Evolutionary conservation across 1,139 yeast genomes (phyloP).

Genomic region (Geotrichum histeridarum): DNA sequence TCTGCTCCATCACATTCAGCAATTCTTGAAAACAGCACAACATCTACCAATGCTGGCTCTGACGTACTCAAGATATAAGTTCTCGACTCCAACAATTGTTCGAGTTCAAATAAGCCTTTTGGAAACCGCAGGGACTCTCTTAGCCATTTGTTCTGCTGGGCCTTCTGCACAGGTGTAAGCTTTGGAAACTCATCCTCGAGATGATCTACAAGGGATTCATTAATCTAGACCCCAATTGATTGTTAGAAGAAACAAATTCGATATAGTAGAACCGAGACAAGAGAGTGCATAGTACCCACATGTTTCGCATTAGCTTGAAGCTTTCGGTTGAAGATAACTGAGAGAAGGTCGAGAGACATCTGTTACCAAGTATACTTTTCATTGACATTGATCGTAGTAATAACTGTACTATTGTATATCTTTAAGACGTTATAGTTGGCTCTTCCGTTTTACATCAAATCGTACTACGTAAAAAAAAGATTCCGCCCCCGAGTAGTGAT

Average conservation of each 20-base stretch:
- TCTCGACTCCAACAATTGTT: conserved; percentile 60
- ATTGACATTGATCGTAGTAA: too few relatives aligned
- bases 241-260: background rate
- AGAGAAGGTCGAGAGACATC: conserved; percentile 27
- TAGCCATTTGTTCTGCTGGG: conserved; percentile 77
- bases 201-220: conserved; percentile 25
- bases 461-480: too few relatives aligned
- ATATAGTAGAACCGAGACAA: background rate
- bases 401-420: too few relatives aligned
- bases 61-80: conserved; percentile 65
- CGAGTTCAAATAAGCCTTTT: conserved; percentile 51
- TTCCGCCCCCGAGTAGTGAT: too few relatives aligned
- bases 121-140: conserved; percentile 64
- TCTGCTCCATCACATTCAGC: conserved; percentile 55
- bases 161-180: conserved; percentile 45
- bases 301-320: conserved; percentile 26
- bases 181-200: conserved; percentile 24
- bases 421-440: too few relatives aligned
- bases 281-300: conserved; percentile 9
- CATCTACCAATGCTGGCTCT: conserved; percentile 62
- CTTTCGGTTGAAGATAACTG: conserved; percentile 28
- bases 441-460: too few relatives aligned
- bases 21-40: conserved; percentile 59
- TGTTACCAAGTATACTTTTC: background rate
- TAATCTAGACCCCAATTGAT: conserved; percentile 16